Evolutionary conservation across 805 yeast species (phyloP).

Genomic region (Hanseniaspora jakobsenii): DNA sequence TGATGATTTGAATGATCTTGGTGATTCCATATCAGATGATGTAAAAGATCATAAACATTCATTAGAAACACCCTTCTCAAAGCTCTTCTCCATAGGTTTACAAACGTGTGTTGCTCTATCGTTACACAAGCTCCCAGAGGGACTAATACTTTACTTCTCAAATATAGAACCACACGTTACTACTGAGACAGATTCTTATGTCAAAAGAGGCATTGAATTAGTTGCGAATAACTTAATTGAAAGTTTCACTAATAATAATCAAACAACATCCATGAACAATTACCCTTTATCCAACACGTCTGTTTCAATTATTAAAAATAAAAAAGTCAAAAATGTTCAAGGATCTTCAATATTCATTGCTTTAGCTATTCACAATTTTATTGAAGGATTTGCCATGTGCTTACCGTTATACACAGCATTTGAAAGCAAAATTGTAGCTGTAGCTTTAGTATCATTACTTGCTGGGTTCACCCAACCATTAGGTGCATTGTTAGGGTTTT

Average conservation of each 20-base stretch:
- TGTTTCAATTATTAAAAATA: too few relatives aligned
- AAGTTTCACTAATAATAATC: too few relatives aligned
- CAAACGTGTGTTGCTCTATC: slow-evolving; percentile 83
- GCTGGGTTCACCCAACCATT: slow-evolving; percentile 83
- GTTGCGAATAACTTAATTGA: too few relatives aligned
- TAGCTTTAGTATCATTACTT: slow-evolving; percentile 49
- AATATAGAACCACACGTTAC: too few relatives aligned
- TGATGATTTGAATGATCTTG: slow-evolving; percentile 19
- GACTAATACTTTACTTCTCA: slow-evolving; percentile 68
- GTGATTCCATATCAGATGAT: slow-evolving; percentile 25
- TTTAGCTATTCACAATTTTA: slow-evolving; percentile 75
- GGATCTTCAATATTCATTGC: slow-evolving; percentile 78
- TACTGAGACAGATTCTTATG: slow-evolving; percentile 50
- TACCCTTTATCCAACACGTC: too few relatives aligned
- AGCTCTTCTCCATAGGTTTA: slow-evolving; percentile 73
- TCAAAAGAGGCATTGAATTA: too few relatives aligned
- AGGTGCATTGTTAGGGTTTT: slow-evolving; percentile 67
- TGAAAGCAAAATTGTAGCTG: slow-evolving; percentile 47
- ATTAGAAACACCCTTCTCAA: slow-evolving; percentile 61
- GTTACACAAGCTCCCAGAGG: slow-evolving; percentile 89
- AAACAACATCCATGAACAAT: too few relatives aligned
- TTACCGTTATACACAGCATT: slow-evolving; percentile 76
- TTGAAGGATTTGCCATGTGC: slow-evolving; percentile 91
- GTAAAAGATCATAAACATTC: slow-evolving; percentile 62
- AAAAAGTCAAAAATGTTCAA: slow-evolving; percentile 30